Evolutionary conservation across 768 basidiomycete species (phyloP), one percentile per base, ranked within the genome.

Genomic region (Hygrocybe coccinea): DNA sequence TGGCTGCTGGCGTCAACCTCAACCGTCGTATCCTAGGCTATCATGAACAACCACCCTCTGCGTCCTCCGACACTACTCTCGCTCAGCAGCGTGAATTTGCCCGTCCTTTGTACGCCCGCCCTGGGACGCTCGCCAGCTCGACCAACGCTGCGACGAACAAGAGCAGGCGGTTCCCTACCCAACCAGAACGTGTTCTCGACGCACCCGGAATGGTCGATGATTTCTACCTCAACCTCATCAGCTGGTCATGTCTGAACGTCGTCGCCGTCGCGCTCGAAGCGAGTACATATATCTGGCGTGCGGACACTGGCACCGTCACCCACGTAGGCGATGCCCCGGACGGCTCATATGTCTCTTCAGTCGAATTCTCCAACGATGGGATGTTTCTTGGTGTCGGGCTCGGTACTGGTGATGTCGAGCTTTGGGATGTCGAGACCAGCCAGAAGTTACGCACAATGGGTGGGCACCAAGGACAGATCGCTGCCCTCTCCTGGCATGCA

Each of bases 121-220:
- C 82, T 0, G 83, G 85, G 0, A 75, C 83, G 1, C 68, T 89
- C 21, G 74, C 84, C 1, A 77, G 83, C 1, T 86, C 88, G 4
- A 85, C 81, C 2, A 82, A 85, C 1, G 74, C 81, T 1, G 71
- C 76, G 0, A 85, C 84, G 0, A 80, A 82, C 60, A 91, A 90
- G 66, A 78, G 86, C 5, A 80, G 95, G 17, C 86, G 87, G 61
- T 91, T 97, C 52, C 81, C 93, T 0, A 89, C 89, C 0, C 83
- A 85, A 21, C 91, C 95, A 0, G 90, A 95, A 62, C 82, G 93
- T n/a, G 93, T 97, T 7, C 79, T 99, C 9, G 97, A 98, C 62
- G 95, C 95, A 0, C 94, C 94, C 1, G 91, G 91, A 5, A 86
- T 90, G 79, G 79, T 85, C 9, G 93, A 98, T 61, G 97, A 99